Percentiles rank a stretch among this genome's conserved stretches.
phyloP scores from a whole-genome alignment of 345 rosid species.

The Camelina hispida region DNA sequence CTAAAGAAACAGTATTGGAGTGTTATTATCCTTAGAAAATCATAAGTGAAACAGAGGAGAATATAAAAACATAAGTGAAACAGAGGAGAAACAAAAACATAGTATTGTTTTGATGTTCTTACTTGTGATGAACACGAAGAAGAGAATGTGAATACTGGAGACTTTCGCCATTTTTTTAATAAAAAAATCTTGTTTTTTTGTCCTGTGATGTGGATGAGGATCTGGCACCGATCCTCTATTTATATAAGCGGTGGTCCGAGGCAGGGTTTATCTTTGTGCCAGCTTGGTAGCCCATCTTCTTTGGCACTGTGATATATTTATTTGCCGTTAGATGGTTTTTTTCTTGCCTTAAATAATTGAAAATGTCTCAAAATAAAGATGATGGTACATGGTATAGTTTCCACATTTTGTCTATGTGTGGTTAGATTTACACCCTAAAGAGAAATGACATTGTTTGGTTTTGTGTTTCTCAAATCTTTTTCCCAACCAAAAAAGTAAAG shows the following conservation, averaged over 20 bases:
- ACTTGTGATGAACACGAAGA: slow-evolving; percentile 35
- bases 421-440: not conserved
- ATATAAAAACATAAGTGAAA: too few species aligned
- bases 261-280: not conserved
- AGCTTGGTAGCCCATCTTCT: not conserved
- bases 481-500: slow-evolving; percentile 17
- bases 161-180: slow-evolving; percentile 8
- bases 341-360: not conserved
- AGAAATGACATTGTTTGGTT: slow-evolving; percentile 25
- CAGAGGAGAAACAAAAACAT: slow-evolving; percentile 4
- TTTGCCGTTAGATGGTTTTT: not conserved
- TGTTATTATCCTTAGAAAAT: too few species aligned
- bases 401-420: not conserved
- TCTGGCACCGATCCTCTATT: slow-evolving; percentile 14
- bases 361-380: not conserved
- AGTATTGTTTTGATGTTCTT: not conserved
- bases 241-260: slow-evolving; percentile 16
- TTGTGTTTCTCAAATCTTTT: not conserved
- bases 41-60: too few species aligned
- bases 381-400: not conserved
- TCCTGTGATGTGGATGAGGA: not conserved
- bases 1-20: too few species aligned
- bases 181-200: not conserved
- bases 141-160: slow-evolving; percentile 27
- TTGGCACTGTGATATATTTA: not conserved